Evolutionary conservation across 495 filamentous ascomycete genomes (phyloP).

Genomic region (Sordaria brevicollis): DNA sequence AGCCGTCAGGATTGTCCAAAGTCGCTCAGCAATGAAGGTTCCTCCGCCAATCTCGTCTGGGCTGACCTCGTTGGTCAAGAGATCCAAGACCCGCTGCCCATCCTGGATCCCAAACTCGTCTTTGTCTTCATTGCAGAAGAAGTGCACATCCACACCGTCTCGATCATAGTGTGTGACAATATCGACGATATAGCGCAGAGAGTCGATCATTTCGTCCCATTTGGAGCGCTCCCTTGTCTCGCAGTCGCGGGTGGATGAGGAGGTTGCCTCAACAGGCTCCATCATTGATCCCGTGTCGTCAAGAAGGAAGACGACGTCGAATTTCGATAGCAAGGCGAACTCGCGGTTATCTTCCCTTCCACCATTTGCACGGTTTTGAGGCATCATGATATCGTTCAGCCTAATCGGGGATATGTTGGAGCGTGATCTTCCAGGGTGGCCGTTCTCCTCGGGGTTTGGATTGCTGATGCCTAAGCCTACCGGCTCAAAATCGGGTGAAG

Average conservation of each 20-base stretch:
- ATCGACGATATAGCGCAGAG: slow-evolving; percentile 61
- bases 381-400: background rate
- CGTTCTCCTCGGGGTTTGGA: background rate
- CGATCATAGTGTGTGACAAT: slow-evolving; percentile 65
- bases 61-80: slow-evolving; percentile 50
- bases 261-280: slow-evolving; percentile 15
- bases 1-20: slow-evolving; percentile 54
- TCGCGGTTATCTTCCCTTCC: slow-evolving; percentile 30
- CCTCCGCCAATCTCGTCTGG: slow-evolving; percentile 40
- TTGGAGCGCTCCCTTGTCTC: slow-evolving; percentile 15
- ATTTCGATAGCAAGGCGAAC: slow-evolving; percentile 57
- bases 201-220: slow-evolving; percentile 60
- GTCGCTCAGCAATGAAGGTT: slow-evolving; percentile 54
- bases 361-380: background rate
- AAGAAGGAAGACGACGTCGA: slow-evolving; percentile 76
- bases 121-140: slow-evolving; percentile 52
- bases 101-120: slow-evolving; percentile 39
- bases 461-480: background rate
- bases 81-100: slow-evolving; percentile 42
- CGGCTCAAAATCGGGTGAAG: background rate
- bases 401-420: background rate
- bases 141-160: slow-evolving; percentile 79
- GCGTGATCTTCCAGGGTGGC: background rate
- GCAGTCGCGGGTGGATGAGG: background rate
- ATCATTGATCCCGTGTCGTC: slow-evolving; percentile 84